Percentiles rank a stretch among this genome's conserved stretches.
phyloP scores from a whole-genome alignment of 495 filamentous ascomycete species.

The Neurospora discreta region DNA sequence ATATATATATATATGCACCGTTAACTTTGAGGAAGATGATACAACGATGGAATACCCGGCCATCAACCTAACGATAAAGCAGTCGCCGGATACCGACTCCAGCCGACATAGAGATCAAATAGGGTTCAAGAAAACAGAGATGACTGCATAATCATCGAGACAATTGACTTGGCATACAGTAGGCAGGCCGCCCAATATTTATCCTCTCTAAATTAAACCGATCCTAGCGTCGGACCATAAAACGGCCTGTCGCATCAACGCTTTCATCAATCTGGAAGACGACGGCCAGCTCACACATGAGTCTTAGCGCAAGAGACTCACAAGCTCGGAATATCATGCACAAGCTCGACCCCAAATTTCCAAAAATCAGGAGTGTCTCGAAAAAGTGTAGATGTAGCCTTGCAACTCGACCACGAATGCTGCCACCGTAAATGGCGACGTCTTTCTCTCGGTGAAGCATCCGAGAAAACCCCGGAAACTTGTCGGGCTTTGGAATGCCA shows the following conservation, averaged over 20 bases:
- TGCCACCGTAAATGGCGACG: too few species aligned
- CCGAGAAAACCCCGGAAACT: background rate
- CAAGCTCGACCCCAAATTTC: too few species aligned
- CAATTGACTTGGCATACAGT: background rate
- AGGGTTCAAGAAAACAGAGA: background rate
- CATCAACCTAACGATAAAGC: background rate
- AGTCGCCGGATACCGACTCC: background rate
- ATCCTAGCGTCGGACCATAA: background rate
- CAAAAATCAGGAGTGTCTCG: too few species aligned
- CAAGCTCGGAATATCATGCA: background rate
- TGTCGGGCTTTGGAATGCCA: background rate
- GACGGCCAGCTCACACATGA: background rate
- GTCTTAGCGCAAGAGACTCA: background rate
- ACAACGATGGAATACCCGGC: background rate
- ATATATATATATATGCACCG: background rate
- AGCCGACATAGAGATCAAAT: background rate
- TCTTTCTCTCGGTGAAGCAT: background rate
- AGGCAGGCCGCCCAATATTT: too few species aligned
- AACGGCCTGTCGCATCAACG: too few species aligned
- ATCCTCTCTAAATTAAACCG: too few species aligned
- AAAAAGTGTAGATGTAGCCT: too few species aligned
- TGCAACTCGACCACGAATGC: too few species aligned
- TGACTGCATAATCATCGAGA: background rate
- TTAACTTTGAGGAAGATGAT: background rate
- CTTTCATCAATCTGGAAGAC: background rate